These are phyloP conservation scores for Cryptosporidium muris DNA, from an alignment of 169 alveolate genomes.

Conservation along the genomic window DNA sequence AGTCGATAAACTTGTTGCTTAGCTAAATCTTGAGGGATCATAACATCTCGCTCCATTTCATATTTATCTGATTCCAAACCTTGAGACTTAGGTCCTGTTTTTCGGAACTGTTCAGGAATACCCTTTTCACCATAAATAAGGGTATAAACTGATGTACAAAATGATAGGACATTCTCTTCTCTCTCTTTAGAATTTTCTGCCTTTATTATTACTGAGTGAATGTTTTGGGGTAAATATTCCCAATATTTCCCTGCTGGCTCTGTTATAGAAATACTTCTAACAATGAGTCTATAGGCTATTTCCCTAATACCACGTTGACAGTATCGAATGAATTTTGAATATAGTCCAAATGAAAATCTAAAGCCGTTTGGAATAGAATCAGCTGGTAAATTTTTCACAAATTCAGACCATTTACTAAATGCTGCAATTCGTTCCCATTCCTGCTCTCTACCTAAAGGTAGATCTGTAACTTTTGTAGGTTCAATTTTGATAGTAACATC, in stretches of 20 bases:
- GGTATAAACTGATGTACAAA: constrained; percentile 46
- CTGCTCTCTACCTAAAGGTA: constrained; percentile 36
- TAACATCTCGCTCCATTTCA: constrained; percentile 23
- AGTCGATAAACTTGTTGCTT: constrained; percentile 1
- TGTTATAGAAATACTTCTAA: constrained; percentile 31
- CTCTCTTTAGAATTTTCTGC: constrained; percentile 60
- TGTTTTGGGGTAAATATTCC: constrained; percentile 55
- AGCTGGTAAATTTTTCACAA: constrained; percentile 36
- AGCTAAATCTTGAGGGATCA: constrained; percentile 14
- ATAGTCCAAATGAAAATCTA: constrained; percentile 52
- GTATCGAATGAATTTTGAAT: constrained; percentile 33
- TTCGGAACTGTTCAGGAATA: constrained; percentile 22
- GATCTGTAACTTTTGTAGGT: constrained; percentile 51
- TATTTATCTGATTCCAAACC: constrained; percentile 43
- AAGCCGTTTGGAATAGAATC: constrained; percentile 40
- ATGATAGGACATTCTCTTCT: constrained; percentile 53
- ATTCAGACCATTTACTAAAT: constrained; percentile 62
- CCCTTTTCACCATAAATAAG: constrained; percentile 53
- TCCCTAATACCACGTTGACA: constrained; percentile 66
- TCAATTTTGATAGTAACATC: constrained; percentile 36
- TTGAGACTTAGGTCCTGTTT: constrained; percentile 6
- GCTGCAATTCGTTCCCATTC: constrained; percentile 67
- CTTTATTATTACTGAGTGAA: constrained; percentile 18
- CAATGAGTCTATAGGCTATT: constrained; percentile 46
- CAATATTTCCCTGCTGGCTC: constrained; percentile 64